Evolutionary conservation across 179 eudicot species (phyloP), one percentile per base, ranked within the genome.

Genomic region (Heliamphora pulchella): DNA sequence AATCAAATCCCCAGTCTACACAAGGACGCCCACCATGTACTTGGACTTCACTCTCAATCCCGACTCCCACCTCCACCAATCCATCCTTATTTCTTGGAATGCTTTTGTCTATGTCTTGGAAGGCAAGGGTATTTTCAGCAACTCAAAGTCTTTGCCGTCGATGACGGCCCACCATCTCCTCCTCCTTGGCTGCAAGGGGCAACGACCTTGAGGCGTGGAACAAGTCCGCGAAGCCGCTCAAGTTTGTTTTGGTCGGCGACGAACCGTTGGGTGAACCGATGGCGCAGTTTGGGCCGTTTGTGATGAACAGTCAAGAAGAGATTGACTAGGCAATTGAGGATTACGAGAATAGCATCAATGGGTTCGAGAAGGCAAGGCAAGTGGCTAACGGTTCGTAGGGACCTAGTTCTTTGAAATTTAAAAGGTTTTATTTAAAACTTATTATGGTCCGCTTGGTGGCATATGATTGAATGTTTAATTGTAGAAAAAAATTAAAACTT

Each of bases 241-340:
- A 92, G 79, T 94, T 94, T 58, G 57, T 94, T 51, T 61, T 94
- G 61, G 87, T 92, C 0, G 97, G 93, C 17, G 97, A 97, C 15
- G 88, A 94, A 67, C 98, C 98, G 0, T 79, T 94, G 79, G 91
- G 87, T 20, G 97, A 94, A 67, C 93, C 98, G 0, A 79, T 94
- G 53, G 93, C 84, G 64, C 98, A 94, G 17, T 72, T 61, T 41
- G 98, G 97, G 8, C 97, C 98, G 2, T 94, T 94, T 87, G 98
- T 94, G 81, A 92, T 94, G 98, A 94, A 94, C 84, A 89, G 89
- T 13, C 93, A 91, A 84, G 93, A 91, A 76, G 93, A 94, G 76
- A 90, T 94, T 71, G 97, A 94, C 74, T 91, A 86, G 78, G 89
- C 97, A 0, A 85, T 94, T 76, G 88, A 91, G 48, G 98, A 94